Base-by-base conservation (phyloP, 2,329 filamentous ascomycete genomes). In the Scedosporium dehoogii region DNA sequence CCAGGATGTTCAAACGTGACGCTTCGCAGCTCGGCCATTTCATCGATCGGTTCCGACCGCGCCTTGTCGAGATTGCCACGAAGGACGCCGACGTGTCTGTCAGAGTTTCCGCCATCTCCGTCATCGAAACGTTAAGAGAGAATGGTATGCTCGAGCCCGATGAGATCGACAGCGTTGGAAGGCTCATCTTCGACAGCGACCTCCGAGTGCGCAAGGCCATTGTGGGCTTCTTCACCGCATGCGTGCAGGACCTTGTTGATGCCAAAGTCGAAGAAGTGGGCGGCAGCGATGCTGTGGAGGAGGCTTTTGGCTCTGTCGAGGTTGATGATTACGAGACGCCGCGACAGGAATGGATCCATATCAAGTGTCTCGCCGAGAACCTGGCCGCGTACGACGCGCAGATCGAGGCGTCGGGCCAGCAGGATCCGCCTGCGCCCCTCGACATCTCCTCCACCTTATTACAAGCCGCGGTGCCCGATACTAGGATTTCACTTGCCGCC, bases 41-140 rank as follows among this genome's bases (percentile, higher is more conserved):
- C 69, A 96, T 96, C 42, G 94, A 97, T 72, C 84, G 92, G 58
- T 99, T 97, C 74, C 84, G 92, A 58, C 81, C 87, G 5, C 86
- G 94, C 29, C 80, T 99, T 46, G 88, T 97, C 27, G 94, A 99
- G 75, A 97, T 99, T 79, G 92, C 92, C 0, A 91, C 89, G 6
- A 85, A 86, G 65, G 94, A 99, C 73, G 84, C 88, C 0, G 94
- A 99, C 68, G 78, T 89, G 14, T 83, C 82, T 60, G 91, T 97
- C 33, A 87, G 94, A 42, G 88, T 91, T 6, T 82, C 86, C 6
- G 88, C 91, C 7, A 89, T 99, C 58, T 85, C 90, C 61, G 82
- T 96, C 48, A 85, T 97, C 18, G 90, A 96, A 67, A 81, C 88
- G 25, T 82, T 99, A 62, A 87, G 93, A 62, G 86, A 91, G 65